These are phyloP conservation scores for Lachancea meyersii DNA, from an alignment of 805 yeast genomes.

Conservation along the genomic window DNA sequence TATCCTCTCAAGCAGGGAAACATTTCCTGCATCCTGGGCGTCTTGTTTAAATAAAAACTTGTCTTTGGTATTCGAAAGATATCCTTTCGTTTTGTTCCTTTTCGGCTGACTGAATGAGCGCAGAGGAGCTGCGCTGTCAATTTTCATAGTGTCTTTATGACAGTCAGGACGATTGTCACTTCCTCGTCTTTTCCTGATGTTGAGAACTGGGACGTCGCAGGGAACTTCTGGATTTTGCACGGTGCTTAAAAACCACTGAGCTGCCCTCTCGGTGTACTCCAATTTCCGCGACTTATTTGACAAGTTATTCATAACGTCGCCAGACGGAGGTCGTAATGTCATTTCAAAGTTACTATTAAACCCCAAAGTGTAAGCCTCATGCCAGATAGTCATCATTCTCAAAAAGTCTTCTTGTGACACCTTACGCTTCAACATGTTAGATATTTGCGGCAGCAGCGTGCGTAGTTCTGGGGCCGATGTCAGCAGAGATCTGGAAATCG, in stretches of 20 bases:
- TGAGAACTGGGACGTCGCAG: constrained; percentile 20
- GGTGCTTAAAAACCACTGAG: constrained; percentile 17
- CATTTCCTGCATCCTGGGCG: constrained; percentile 16
- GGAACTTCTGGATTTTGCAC: constrained; percentile 10
- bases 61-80: constrained; percentile 20
- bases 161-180: constrained; percentile 12
- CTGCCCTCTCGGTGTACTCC: constrained; percentile 22
- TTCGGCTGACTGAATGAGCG: not conserved
- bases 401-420: constrained; percentile 23
- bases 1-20: constrained; percentile 25
- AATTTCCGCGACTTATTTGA: constrained; percentile 26
- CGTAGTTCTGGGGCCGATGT: constrained; percentile 18
- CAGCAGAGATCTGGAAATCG: constrained; percentile 19
- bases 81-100: constrained; percentile 8
- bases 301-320: constrained; percentile 15
- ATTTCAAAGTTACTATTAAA: constrained; percentile 21
- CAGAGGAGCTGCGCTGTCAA: not conserved
- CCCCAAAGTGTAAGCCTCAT: constrained; percentile 23
- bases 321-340: constrained; percentile 19
- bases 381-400: constrained; percentile 28
- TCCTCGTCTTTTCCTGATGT: constrained; percentile 22
- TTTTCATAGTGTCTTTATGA: not conserved
- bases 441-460: constrained; percentile 25
- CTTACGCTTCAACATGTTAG: constrained; percentile 26
- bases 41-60: constrained; percentile 11